phyloP scores from a whole-genome alignment of 768 basidiomycete species.

The Tephrocybe sp. region DNA sequence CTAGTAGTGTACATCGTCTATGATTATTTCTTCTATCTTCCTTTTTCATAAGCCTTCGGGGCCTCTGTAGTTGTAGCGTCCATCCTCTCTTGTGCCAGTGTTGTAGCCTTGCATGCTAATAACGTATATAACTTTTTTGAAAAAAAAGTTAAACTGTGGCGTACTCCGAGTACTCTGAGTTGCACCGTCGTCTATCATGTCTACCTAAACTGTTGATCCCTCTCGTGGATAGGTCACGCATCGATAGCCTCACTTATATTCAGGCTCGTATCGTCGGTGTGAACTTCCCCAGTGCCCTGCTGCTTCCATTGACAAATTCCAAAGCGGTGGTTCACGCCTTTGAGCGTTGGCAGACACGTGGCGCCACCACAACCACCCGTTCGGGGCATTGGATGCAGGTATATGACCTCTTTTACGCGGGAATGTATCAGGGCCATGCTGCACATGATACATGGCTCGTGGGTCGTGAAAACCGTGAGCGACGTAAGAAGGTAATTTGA shows the following conservation, averaged over 20 bases:
- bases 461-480: constrained; percentile 82
- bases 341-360: constrained; percentile 74
- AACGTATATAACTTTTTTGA: too few species aligned
- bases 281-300: constrained; percentile 1
- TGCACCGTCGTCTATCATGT: too few species aligned
- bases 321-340: constrained; percentile 90
- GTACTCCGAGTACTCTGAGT: too few species aligned
- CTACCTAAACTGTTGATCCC: too few species aligned
- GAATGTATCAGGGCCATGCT: constrained; percentile 95
- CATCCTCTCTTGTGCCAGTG: background rate
- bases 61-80: background rate
- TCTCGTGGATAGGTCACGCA: constrained; percentile 31
- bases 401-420: constrained; percentile 85
- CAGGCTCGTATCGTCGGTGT: too few species aligned
- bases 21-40: constrained; percentile 11
- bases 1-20: constrained; percentile 26
- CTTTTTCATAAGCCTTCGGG: background rate
- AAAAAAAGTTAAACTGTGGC: background rate
- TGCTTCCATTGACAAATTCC: constrained; percentile 67
- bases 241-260: constrained; percentile 35
- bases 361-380: constrained; percentile 88
- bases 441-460: constrained; percentile 99
- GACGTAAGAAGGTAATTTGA: constrained; percentile 88
- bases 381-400: constrained; percentile 65
- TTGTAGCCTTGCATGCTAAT: too few species aligned